Evolutionary conservation across 148 eudicot genomes (phyloP).

Genomic region (Pharnaceum exiguum): DNA sequence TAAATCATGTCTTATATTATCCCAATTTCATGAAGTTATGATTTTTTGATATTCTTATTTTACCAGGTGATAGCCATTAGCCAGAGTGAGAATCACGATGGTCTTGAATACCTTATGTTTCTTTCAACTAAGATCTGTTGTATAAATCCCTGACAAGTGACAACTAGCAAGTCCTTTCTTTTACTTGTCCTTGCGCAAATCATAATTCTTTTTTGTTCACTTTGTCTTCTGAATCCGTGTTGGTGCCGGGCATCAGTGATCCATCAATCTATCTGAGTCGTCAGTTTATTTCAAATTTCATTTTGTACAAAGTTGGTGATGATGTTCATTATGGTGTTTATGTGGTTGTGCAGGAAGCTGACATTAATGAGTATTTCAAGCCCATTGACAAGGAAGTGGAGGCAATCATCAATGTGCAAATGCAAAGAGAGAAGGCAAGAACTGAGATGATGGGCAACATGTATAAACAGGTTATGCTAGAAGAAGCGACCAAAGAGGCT

Average conservation of each 20-base stretch:
- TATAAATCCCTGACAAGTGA: too few relatives aligned
- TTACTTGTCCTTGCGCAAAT: too few relatives aligned
- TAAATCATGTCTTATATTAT: too few relatives aligned
- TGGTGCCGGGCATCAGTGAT: too few relatives aligned
- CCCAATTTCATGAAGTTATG: not conserved
- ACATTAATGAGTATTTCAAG: slow-evolving; percentile 70
- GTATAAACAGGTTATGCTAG: slow-evolving; percentile 63
- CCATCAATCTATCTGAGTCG: too few relatives aligned
- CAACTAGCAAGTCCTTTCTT: too few relatives aligned
- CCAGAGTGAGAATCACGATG: not conserved
- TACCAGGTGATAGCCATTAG: not conserved
- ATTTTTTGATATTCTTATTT: not conserved
- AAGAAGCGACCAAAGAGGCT: slow-evolving; percentile 55
- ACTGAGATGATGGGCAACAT: slow-evolving; percentile 61
- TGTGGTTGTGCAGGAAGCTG: slow-evolving; percentile 52
- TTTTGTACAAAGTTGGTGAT: not conserved
- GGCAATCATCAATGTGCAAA: slow-evolving; percentile 63
- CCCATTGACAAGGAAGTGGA: slow-evolving; percentile 84
- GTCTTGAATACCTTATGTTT: too few relatives aligned
- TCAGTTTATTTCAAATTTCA: not conserved
- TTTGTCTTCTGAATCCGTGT: too few relatives aligned
- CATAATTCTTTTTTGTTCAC: too few relatives aligned
- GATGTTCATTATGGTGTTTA: not conserved
- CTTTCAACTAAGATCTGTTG: too few relatives aligned
- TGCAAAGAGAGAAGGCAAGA: slow-evolving; percentile 59